These are phyloP conservation scores for Graphiopsis chlorocephala DNA, from an alignment of 2,329 filamentous ascomycete species.

Conservation along the genomic window DNA sequence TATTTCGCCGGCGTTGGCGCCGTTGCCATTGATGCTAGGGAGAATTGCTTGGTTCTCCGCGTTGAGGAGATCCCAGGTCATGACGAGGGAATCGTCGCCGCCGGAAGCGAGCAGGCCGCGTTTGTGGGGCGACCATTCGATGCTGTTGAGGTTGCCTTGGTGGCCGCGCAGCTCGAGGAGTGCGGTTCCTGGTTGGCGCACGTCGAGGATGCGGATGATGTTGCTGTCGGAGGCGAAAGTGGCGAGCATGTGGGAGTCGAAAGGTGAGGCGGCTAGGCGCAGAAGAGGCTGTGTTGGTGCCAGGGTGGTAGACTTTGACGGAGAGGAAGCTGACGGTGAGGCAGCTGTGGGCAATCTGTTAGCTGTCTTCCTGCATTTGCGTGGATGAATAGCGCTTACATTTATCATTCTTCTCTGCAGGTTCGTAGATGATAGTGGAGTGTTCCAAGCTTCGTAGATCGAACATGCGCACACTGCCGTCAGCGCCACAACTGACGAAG, in stretches of 20 bases:
- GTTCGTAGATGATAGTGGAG: conserved; percentile 98
- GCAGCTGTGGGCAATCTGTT: conserved; percentile 11
- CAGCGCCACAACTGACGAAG: conserved; percentile 95
- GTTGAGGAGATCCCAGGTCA: conserved; percentile 91
- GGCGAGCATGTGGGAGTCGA: conserved; percentile 92
- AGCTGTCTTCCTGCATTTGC: neutral
- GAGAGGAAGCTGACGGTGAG: conserved; percentile 61
- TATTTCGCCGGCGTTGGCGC: conserved; percentile 20
- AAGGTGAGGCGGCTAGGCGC: conserved; percentile 82
- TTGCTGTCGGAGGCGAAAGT: conserved; percentile 94
- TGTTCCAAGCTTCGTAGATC: conserved; percentile 94
- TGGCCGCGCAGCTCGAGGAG: conserved; percentile 91
- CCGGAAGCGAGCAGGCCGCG: conserved; percentile 88
- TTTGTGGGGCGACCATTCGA: conserved; percentile 90
- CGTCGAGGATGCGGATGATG: conserved; percentile 90
- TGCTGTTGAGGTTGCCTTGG: conserved; percentile 78
- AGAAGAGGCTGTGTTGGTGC: conserved; percentile 63
- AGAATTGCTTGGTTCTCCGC: conserved; percentile 43
- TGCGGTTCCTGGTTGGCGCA: conserved; percentile 92
- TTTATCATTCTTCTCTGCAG: conserved; percentile 73
- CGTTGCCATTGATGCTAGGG: conserved; percentile 29
- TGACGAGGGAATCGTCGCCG: conserved; percentile 84
- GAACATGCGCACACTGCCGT: conserved; percentile 98
- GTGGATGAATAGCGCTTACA: conserved; percentile 30
- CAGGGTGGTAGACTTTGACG: conserved; percentile 65